Conservation (phyloP, 768 basidiomycete species). For the Boletellus ananiceps region DNA sequence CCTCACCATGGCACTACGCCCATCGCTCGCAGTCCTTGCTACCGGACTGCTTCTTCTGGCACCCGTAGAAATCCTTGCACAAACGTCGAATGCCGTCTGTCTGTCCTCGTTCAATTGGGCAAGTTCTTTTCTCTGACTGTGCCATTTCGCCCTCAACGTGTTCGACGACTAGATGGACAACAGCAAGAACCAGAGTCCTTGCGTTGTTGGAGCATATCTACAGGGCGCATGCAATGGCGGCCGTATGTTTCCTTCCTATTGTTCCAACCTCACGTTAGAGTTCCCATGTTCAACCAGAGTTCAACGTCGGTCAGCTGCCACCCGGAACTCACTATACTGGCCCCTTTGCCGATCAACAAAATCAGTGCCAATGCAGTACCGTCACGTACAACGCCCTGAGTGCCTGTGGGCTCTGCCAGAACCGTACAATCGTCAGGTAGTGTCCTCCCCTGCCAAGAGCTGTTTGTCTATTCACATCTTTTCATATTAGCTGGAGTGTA, state of each 20-base stretch:
- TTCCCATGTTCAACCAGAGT: constrained; percentile 28
- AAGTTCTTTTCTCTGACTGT: neutral
- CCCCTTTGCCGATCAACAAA: constrained; percentile 28
- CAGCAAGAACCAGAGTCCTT: constrained; percentile 45
- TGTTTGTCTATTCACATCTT: constrained; percentile 1
- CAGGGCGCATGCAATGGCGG: constrained; percentile 40
- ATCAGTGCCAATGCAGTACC: constrained; percentile 50
- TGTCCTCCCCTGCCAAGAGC: neutral
- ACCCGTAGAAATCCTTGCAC: constrained; percentile 18
- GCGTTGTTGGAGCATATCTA: constrained; percentile 41
- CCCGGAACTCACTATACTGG: constrained; percentile 24
- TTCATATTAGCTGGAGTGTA: constrained; percentile 42
- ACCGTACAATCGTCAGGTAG: constrained; percentile 35
- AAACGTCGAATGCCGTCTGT: constrained; percentile 23
- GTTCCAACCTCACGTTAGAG: constrained; percentile 4
- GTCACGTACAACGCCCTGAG: constrained; percentile 52
- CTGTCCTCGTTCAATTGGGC: constrained; percentile 26
- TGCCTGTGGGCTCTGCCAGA: constrained; percentile 58
- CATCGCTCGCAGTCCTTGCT: constrained; percentile 16
- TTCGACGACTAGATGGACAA: constrained; percentile 32
- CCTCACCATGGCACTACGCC: constrained; percentile 8
- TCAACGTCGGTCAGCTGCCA: constrained; percentile 38
- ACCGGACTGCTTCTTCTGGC: constrained; percentile 13
- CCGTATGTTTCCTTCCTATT: constrained; percentile 30
- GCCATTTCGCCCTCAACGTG: neutral